Conservation (phyloP, 176 grass and related monocot genomes). For the Bolboschoenus planiculmis region DNA sequence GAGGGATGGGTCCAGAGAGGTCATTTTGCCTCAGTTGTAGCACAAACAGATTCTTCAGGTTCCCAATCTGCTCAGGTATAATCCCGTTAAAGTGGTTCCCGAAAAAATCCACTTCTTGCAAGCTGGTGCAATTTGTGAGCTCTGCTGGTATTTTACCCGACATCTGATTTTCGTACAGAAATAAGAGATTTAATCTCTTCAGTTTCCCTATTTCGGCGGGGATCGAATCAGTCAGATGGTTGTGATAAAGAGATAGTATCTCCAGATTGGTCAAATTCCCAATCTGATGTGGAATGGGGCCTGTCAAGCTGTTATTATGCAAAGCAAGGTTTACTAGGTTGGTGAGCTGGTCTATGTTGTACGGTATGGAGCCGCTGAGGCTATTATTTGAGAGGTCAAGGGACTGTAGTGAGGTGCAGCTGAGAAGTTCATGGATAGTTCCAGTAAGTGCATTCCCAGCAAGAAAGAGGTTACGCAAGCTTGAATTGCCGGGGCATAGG, state of each 20-base stretch:
- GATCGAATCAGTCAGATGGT: constrained; percentile 51
- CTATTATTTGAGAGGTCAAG: constrained; percentile 75
- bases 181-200: constrained; percentile 43
- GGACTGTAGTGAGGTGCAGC: constrained; percentile 37
- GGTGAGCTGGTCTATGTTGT: constrained; percentile 40
- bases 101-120: constrained; percentile 92
- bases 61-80: constrained; percentile 61
- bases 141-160: constrained; percentile 54
- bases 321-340: constrained; percentile 60
- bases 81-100: constrained; percentile 65
- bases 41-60: constrained; percentile 61
- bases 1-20: constrained; percentile 61
- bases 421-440: constrained; percentile 37
- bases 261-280: constrained; percentile 69
- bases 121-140: constrained; percentile 61
- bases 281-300: constrained; percentile 41
- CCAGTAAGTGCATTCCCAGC: constrained; percentile 52
- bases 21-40: constrained; percentile 96
- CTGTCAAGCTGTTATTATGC: constrained; percentile 89
- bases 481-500: constrained; percentile 40
- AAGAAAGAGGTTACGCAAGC: constrained; percentile 56
- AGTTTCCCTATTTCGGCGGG: constrained; percentile 62
- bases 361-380: constrained; percentile 42
- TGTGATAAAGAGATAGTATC: constrained; percentile 87
- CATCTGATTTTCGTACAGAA: constrained; percentile 96